These are phyloP conservation scores for Intubia oerlemansii DNA, from an alignment of 2,329 filamentous ascomycete genomes.

Conservation along the genomic window DNA sequence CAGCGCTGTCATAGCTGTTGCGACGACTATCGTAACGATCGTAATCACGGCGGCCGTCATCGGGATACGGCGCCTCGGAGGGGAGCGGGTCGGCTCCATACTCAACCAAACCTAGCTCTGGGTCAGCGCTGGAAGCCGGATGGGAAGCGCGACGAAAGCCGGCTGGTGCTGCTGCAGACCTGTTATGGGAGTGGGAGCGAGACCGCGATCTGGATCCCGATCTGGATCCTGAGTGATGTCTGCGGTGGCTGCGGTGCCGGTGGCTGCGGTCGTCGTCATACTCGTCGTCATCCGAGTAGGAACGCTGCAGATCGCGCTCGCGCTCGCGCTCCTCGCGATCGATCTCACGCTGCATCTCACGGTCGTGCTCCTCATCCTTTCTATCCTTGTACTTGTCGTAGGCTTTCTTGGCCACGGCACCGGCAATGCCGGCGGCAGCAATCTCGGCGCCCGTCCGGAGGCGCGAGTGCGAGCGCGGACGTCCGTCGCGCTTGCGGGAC, in stretches of 20 bases:
- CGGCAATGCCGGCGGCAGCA: slow-evolving; percentile 35
- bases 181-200: slow-evolving; percentile 9
- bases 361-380: slow-evolving; percentile 23
- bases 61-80: too few relatives aligned
- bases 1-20: slow-evolving; percentile 24
- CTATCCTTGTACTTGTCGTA: slow-evolving; percentile 40
- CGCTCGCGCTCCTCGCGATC: too few relatives aligned
- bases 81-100: slow-evolving; percentile 39
- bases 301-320: too few relatives aligned
- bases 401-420: slow-evolving; percentile 37
- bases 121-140: slow-evolving; percentile 24
- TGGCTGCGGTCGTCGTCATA: slow-evolving; percentile 4
- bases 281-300: slow-evolving; percentile 14
- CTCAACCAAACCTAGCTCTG: slow-evolving; percentile 46
- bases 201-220: slow-evolving; percentile 13
- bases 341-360: slow-evolving; percentile 12
- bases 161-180: slow-evolving; percentile 9
- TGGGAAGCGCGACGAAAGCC: slow-evolving; percentile 20
- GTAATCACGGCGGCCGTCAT: too few relatives aligned
- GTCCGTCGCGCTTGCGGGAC: slow-evolving; percentile 23
- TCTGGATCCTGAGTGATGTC: too few relatives aligned
- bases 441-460: slow-evolving; percentile 36
- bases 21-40: slow-evolving; percentile 1
- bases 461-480: slow-evolving; percentile 23
- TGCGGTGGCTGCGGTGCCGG: slow-evolving; percentile 14